Percentiles rank a stretch among this genome's conserved stretches.
These are phyloP conservation scores for Ceratocystis smalleyi DNA, from an alignment of 2,329 filamentous ascomycete species.

Conservation along the genomic window DNA sequence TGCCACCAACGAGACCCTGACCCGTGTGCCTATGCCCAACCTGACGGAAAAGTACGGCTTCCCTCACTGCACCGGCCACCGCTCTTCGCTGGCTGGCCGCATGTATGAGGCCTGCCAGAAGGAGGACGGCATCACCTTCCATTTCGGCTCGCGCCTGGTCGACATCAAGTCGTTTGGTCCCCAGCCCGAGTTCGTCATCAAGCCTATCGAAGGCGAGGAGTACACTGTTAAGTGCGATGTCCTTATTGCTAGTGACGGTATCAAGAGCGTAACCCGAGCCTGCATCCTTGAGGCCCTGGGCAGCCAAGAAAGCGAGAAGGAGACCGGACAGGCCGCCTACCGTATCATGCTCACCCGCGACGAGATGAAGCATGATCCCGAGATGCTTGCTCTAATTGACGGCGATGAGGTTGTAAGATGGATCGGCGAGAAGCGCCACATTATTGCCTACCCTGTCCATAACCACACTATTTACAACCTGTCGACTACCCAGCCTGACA, in stretches of 20 bases:
- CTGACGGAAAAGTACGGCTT: constrained; percentile 54
- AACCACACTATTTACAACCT: constrained; percentile 51
- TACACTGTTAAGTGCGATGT: constrained; percentile 40
- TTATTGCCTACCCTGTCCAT: constrained; percentile 62
- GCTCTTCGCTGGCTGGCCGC: constrained; percentile 52
- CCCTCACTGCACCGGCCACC: constrained; percentile 67
- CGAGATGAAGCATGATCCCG: constrained; percentile 50
- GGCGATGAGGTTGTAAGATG: constrained; percentile 54
- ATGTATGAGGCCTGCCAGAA: constrained; percentile 55
- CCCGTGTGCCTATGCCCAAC: constrained; percentile 53
- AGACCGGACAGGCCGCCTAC: constrained; percentile 64
- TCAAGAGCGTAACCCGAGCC: constrained; percentile 36
- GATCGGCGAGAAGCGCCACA: constrained; percentile 61
- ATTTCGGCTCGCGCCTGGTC: constrained; percentile 44
- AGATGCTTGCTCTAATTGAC: constrained; percentile 51
- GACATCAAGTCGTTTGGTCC: constrained; percentile 44
- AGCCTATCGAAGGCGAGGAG: constrained; percentile 39
- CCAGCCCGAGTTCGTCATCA: constrained; percentile 42
- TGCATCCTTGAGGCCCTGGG: constrained; percentile 40
- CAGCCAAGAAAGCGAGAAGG: constrained; percentile 40
- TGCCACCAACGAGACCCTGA: constrained; percentile 50
- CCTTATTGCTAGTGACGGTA: constrained; percentile 39
- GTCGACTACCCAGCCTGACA: constrained; percentile 46
- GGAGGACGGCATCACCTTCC: constrained; percentile 49
- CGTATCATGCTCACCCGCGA: constrained; percentile 59